Evolutionary conservation across 768 basidiomycete genomes (phyloP), one percentile per base, ranked within the genome.

Genomic region (Termitomyces sp.): DNA sequence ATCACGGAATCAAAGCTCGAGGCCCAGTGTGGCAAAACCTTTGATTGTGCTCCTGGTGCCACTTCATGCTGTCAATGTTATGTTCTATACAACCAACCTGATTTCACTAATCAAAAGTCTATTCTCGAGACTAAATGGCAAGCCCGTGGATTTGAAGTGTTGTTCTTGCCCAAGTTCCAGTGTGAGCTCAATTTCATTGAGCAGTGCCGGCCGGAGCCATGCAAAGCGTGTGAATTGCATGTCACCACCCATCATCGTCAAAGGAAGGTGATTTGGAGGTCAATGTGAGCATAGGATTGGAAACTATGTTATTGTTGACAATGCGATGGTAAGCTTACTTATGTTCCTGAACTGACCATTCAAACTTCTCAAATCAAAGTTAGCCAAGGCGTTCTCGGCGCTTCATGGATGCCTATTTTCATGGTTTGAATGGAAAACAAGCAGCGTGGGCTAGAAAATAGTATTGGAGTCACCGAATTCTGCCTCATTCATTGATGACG

Each of bases 21-120:
- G 7, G 56, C 52, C 61, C 62, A 19, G 59, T 62, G 19, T 41
- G 40, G 40, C 47, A 63, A 12, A 34, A 40, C 17, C 19, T 61
- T 56, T 74, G 76, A 59, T 67, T 77, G 43, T 64, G 64, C 48
- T 5, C 40, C 25, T 39, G 54, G 32, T 60, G 55, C 10, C 37
- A 41, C 2, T 46, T 55, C 30, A 21, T 76, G 75, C 60, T 78
- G 75, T 61, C 69, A 65, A 52, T 66, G 68, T 1, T 55, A 69
- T 3, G 57, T 75, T 2, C 70, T 79, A 0, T 77, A 65, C 64
- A 71, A 69, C 41, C 60, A 80, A 48, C 72, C 73, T 4, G 76
- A 81, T 58, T 80, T 79, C 61, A 62, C 56, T 21, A 54, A 69
- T 44, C 64, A 68, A n/a, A n/a, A n/a, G n/a, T n/a, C n/a, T n/a